Conservation (phyloP, 2,329 filamentous ascomycete genomes). For the Phaeosphaeria sp. region DNA sequence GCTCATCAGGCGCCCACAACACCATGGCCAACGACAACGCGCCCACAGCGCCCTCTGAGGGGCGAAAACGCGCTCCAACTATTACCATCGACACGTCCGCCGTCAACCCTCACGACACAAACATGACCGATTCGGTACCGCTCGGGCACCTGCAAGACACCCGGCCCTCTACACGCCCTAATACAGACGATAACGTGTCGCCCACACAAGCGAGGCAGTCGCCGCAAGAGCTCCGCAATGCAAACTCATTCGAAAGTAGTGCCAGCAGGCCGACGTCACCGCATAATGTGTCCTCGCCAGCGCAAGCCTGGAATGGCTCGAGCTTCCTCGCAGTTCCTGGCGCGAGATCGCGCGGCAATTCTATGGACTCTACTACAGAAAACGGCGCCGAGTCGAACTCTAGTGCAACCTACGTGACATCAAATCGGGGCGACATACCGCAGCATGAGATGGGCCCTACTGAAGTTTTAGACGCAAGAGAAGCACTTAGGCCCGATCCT, state of each 20-base stretch:
- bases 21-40: constrained; percentile 37
- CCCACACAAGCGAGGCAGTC: constrained; percentile 32
- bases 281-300: constrained; percentile 71
- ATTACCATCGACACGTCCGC: constrained; percentile 62
- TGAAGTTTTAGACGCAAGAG: constrained; percentile 68
- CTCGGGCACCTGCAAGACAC: constrained; percentile 43
- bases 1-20: constrained; percentile 24
- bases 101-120: constrained; percentile 47
- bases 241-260: constrained; percentile 69
- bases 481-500: constrained; percentile 77
- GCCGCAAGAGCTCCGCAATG: constrained; percentile 59
- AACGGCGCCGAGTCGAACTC: constrained; percentile 60
- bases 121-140: constrained; percentile 43
- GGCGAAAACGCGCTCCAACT: constrained; percentile 54
- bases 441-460: constrained; percentile 52
- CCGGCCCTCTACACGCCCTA: constrained; percentile 29
- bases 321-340: constrained; percentile 70
- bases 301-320: constrained; percentile 60
- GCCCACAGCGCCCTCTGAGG: constrained; percentile 2
- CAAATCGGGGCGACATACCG: constrained; percentile 51
- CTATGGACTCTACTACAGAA: constrained; percentile 67
- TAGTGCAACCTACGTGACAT: constrained; percentile 65
- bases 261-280: constrained; percentile 71
- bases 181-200: constrained; percentile 31
- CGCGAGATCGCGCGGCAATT: constrained; percentile 68